Percentiles rank a stretch among this genome's conserved stretches.
phyloP scores from a whole-genome alignment of 176 grass and related monocot genomes.

The Oryza officinalis region DNA sequence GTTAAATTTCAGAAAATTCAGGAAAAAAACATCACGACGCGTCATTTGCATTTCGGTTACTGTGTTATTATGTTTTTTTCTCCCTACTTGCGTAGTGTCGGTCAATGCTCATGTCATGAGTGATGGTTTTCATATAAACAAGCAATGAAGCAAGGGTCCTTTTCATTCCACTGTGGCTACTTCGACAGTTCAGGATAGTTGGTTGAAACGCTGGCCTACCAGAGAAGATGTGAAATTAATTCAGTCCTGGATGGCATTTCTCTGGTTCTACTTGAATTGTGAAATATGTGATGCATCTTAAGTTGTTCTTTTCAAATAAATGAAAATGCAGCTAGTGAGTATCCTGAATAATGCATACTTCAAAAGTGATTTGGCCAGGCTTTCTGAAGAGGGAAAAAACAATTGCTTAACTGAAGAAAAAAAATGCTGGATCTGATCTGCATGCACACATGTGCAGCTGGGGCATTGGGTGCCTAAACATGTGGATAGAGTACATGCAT shows the following conservation, averaged over 20 bases:
- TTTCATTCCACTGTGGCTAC: constrained; percentile 22
- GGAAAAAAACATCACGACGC: too few species aligned
- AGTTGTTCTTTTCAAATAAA: background rate
- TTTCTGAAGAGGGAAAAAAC: background rate
- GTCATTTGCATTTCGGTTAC: constrained; percentile 14
- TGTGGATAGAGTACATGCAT: constrained; percentile 33
- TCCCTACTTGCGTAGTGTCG: constrained; percentile 26
- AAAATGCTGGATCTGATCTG: constrained; percentile 9
- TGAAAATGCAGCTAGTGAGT: background rate
- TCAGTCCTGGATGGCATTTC: constrained; percentile 1
- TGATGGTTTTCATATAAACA: constrained; percentile 14
- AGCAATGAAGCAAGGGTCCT: constrained; percentile 22
- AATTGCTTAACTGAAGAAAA: background rate
- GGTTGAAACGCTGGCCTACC: constrained; percentile 25
- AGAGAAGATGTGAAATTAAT: constrained; percentile 10
- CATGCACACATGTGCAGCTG: background rate
- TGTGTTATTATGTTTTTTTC: constrained; percentile 18
- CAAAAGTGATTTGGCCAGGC: background rate
- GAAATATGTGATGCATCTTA: background rate
- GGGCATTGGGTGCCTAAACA: background rate
- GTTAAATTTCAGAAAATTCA: background rate
- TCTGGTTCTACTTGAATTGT: background rate
- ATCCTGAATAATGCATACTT: constrained; percentile 13
- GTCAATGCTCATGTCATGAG: constrained; percentile 28
- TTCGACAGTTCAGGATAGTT: constrained; percentile 22